These are phyloP conservation scores for Boletus rubroflammeus DNA, from an alignment of 768 basidiomycete species.

Conservation along the genomic window DNA sequence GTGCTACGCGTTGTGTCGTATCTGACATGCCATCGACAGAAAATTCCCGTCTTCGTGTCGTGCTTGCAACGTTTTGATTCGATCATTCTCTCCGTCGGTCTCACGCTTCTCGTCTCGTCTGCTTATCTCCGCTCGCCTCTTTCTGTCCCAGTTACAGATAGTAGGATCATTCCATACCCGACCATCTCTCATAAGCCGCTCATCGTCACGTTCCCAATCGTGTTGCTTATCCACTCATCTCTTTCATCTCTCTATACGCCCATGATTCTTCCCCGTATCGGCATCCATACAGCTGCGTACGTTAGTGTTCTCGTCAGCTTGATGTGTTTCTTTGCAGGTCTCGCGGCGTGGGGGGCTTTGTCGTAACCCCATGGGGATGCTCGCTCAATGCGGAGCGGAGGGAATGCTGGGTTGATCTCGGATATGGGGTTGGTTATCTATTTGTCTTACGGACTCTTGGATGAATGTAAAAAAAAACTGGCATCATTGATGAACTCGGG, in stretches of 20 bases:
- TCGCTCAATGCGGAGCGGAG: not conserved
- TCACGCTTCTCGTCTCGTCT: slow-evolving; percentile 49
- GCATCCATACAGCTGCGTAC: slow-evolving; percentile 75
- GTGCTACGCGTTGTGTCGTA: not conserved
- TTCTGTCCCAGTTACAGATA: slow-evolving; percentile 27
- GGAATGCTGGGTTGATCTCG: not conserved
- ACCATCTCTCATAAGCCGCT: slow-evolving; percentile 35
- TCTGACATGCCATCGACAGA: slow-evolving; percentile 36
- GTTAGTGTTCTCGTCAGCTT: slow-evolving; percentile 61
- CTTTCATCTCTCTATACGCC: slow-evolving; percentile 67
- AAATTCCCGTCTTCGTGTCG: slow-evolving; percentile 75
- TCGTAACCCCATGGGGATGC: slow-evolving; percentile 28
- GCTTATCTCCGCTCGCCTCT: slow-evolving; percentile 58
- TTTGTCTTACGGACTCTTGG: not conserved
- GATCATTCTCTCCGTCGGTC: slow-evolving; percentile 65
- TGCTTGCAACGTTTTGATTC: slow-evolving; percentile 75
- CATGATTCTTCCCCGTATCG: slow-evolving; percentile 62
- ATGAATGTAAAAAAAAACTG: not conserved
- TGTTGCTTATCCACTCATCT: slow-evolving; percentile 47
- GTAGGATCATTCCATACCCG: slow-evolving; percentile 13
- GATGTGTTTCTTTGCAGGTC: slow-evolving; percentile 66
- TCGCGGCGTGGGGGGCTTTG: slow-evolving; percentile 70
- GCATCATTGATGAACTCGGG: not conserved
- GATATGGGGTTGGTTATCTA: slow-evolving; percentile 10
- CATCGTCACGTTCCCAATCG: slow-evolving; percentile 39